Percentiles rank a stretch among this genome's conserved stretches.
These are phyloP conservation scores for Cladorrhinum sp. DNA, from an alignment of 2,329 filamentous ascomycete species.

Conservation along the genomic window DNA sequence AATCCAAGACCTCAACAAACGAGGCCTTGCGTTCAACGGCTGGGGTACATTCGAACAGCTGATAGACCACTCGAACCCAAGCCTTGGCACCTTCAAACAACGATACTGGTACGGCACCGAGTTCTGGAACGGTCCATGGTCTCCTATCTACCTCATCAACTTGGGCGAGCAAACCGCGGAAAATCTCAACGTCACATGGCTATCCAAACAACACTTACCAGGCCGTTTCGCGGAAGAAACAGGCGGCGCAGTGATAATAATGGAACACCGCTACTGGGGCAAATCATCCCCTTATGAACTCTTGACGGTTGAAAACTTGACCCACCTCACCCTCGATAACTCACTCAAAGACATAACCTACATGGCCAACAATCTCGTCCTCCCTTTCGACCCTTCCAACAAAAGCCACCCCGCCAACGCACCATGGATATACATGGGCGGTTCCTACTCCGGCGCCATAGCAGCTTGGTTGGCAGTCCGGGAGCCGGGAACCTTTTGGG, in stretches of 20 bases:
- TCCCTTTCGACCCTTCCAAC: conserved; percentile 48
- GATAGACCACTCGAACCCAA: conserved; percentile 39
- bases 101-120: conserved; percentile 41
- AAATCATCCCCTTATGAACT: conserved; percentile 37
- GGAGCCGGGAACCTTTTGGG: conserved; percentile 56
- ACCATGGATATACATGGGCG: conserved; percentile 55
- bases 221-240: conserved; percentile 39
- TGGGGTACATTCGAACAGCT: conserved; percentile 38
- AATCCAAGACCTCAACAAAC: conserved; percentile 13
- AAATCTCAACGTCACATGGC: conserved; percentile 36
- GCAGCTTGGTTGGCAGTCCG: conserved; percentile 50
- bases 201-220: conserved; percentile 41
- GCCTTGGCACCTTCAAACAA: conserved; percentile 41
- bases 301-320: conserved; percentile 38
- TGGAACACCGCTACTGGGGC: conserved; percentile 46
- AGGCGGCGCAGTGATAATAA: conserved; percentile 39
- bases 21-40: conserved; percentile 18
- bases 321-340: conserved; percentile 41
- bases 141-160: conserved; percentile 41
- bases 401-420: conserved; percentile 46
- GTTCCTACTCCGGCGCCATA: conserved; percentile 55
- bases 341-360: conserved; percentile 40
- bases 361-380: conserved; percentile 41
- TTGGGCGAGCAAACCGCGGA: conserved; percentile 39
- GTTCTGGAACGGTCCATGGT: conserved; percentile 40